Base-by-base conservation (phyloP, 352 stramenopile genomes). In the Phytophthora quininea region DNA sequence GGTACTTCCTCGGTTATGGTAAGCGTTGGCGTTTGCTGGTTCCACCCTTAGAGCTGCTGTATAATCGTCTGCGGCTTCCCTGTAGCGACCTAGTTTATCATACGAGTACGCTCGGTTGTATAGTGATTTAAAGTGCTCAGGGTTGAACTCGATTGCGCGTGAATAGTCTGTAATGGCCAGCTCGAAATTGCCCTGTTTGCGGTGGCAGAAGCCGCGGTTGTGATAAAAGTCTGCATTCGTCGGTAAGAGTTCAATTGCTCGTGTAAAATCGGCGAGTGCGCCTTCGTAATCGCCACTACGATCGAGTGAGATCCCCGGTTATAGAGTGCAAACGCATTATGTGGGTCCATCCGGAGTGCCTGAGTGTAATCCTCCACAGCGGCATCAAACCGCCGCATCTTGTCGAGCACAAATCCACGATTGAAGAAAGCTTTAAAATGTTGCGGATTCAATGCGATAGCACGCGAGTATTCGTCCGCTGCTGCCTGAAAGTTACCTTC, bases 361-460 rank as follows among this genome's bases (percentile, higher is more conserved):
- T 73, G 78, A 19, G 72, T 89, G 63, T 95, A 97, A 71, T 97
- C 87, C 3, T 66, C 71, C 53, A 97, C 90, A 8, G 88, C 88
- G 1, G 65, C 65, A 52, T 95, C 82, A 63, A 97, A 95, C 4
- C 73, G 69, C 1, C 81, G 71, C 57, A 96, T 73, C 57, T 95
- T 96, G 71, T 97, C 88, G 54, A 70, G 91, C 3, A 89, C 86
- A 57, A 97, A 97, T 1, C 83, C 91, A 33, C 91, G 88, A 54
- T 97, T 97, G 65, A 96, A 97, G 51, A 83, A 81, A 40, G 90
- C 86, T 62, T 96, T 97, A 67, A 97, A 97, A 56, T 97, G 91
- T 0, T 62, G 48, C 30, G 80, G 85, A 42, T 96, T 86, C 7
- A 94, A 62, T 19, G 73, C 62, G 37, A 97, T 88, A 12, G 90